Evolutionary conservation across 176 grass and related monocot species (phyloP).

Genomic region (Metroxylon sagu): DNA sequence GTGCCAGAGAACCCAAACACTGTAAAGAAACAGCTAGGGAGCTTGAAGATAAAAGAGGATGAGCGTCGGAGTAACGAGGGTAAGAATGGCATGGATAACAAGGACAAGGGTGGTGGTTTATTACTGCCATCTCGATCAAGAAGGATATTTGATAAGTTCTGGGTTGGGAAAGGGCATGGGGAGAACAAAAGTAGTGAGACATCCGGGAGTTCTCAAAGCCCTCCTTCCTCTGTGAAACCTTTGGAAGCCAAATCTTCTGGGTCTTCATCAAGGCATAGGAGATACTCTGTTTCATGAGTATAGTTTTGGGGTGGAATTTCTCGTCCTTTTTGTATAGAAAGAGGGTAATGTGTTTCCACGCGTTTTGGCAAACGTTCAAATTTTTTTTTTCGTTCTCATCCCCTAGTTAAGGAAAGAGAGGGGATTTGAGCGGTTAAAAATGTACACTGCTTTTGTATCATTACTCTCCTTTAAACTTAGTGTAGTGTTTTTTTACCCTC

Average conservation of each 20-base stretch:
- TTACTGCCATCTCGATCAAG: slow-evolving; percentile 62
- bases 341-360: not conserved
- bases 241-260: slow-evolving; percentile 44
- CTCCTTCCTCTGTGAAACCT: slow-evolving; percentile 49
- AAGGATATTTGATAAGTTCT: slow-evolving; percentile 89
- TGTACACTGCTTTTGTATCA: slow-evolving; percentile 21
- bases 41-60: slow-evolving; percentile 23
- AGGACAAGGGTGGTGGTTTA: slow-evolving; percentile 41
- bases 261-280: slow-evolving; percentile 60
- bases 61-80: slow-evolving; percentile 32
- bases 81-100: slow-evolving; percentile 43
- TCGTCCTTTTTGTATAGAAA: slow-evolving; percentile 39
- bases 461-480: slow-evolving; percentile 4
- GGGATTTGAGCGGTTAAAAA: slow-evolving; percentile 18
- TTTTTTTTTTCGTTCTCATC: slow-evolving; percentile 23
- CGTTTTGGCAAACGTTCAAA: slow-evolving; percentile 13
- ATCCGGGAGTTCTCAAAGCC: slow-evolving; percentile 81
- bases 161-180: slow-evolving; percentile 61
- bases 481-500: too few relatives aligned
- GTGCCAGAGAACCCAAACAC: slow-evolving; percentile 37
- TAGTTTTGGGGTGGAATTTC: slow-evolving; percentile 20
- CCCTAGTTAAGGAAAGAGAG: not conserved
- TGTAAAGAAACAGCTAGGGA: slow-evolving; percentile 41
- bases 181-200: slow-evolving; percentile 80
- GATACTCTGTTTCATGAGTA: slow-evolving; percentile 69